Evolutionary conservation across 192 early-diverging fungal species (phyloP).

Genomic region (Coemansia umbellata): DNA sequence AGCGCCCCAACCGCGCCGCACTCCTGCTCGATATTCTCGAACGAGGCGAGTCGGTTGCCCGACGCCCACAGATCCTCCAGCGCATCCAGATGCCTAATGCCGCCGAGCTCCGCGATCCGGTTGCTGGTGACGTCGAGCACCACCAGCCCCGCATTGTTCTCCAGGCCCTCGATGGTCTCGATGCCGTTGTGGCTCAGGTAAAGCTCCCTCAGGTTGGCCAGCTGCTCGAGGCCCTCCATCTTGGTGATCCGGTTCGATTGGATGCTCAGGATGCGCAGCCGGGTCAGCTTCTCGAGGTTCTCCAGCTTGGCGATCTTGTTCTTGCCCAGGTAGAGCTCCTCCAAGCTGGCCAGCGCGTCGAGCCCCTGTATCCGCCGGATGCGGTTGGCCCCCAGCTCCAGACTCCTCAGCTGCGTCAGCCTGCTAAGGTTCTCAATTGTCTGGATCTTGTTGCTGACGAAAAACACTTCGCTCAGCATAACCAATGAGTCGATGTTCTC

Average conservation of each 20-base stretch:
- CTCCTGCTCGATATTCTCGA: slow-evolving; percentile 71
- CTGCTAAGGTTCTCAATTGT: slow-evolving; percentile 70
- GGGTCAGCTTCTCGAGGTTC: slow-evolving; percentile 59
- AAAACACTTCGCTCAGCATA: slow-evolving; percentile 73
- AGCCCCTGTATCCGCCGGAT: slow-evolving; percentile 87
- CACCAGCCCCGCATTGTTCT: slow-evolving; percentile 65
- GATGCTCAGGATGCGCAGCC: slow-evolving; percentile 67
- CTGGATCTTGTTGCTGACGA: slow-evolving; percentile 92
- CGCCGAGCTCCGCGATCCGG: slow-evolving; percentile 65
- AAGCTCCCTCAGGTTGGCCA: slow-evolving; percentile 77
- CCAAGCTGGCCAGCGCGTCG: slow-evolving; percentile 71
- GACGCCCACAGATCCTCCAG: slow-evolving; percentile 93
- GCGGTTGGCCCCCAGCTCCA: slow-evolving; percentile 94
- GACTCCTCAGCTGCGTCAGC: slow-evolving; percentile 66
- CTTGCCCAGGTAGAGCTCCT: slow-evolving; percentile 94
- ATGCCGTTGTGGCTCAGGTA: slow-evolving; percentile 94
- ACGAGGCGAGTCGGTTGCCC: slow-evolving; percentile 71
- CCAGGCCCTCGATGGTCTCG: slow-evolving; percentile 69
- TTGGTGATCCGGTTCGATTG: slow-evolving; percentile 84
- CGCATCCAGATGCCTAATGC: slow-evolving; percentile 60
- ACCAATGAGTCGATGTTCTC: slow-evolving; percentile 60
- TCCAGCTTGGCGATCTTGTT: slow-evolving; percentile 90
- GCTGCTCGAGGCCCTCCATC: slow-evolving; percentile 69
- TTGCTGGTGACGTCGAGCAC: slow-evolving; percentile 90
- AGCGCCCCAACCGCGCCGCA: slow-evolving; percentile 58